Base-by-base conservation (phyloP, 805 yeast genomes). In the Ogataea ramenticola region DNA sequence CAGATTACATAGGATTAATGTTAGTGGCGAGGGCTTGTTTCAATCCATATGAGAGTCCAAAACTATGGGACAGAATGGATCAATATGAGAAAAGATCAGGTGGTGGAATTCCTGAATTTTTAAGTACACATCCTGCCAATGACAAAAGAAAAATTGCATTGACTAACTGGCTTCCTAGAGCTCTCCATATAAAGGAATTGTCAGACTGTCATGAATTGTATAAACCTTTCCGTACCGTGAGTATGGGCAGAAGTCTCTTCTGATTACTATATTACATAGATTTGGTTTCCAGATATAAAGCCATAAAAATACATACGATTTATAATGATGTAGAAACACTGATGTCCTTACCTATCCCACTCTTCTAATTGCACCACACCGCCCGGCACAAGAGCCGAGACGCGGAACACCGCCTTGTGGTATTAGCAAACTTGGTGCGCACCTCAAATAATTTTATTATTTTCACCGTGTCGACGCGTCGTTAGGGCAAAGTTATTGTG, bases 1-100 rank as follows among this genome's bases (percentile, higher is more conserved):
- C 99, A 0, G 99, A 93, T 63, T 82, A 82, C 54, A 90, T 93
- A 27, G 99, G 99, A 0, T 67, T 93, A 47, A 83, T 88, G 80
- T 71, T 91, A 51, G 86, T 91, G 96, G 78, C 96, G 2, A 69
- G 80, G 46, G 95, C 95, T 39, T 93, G 99, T 60, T 93, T 73
- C 61, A 67, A 90, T 49, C 89, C 96, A 6, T 65, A 66, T 16
- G 87, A 81, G 51, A 84, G 96, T 0, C 77, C 83, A 1, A 66
- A 65, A 11, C 73, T 93, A 45, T 93, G 99, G 99, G 62, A 72
- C 43, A 72, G 96, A 44, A 90, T 91, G 96, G 62, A 76, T 19
- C 53, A 62, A 20, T 70, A 66, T 56, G 82, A 77, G 56, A 64
- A 68, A 40, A 53, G 56, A 32, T 51, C 49, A 46, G 70, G 65